phyloP scores from a whole-genome alignment of 495 filamentous ascomycete species.

The Bacidia gigantensis region DNA sequence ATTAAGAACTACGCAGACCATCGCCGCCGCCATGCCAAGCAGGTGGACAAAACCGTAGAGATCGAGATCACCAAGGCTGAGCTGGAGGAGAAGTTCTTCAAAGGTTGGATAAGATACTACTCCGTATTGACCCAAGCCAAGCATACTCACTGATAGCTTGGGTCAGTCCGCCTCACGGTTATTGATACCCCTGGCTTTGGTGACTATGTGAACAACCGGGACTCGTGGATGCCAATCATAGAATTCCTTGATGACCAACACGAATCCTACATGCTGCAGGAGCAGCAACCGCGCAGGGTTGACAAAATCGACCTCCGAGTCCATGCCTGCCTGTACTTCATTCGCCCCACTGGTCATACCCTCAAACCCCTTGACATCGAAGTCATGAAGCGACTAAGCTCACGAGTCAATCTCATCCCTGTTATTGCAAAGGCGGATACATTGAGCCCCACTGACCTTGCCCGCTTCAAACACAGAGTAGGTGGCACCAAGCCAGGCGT shows the following conservation, averaged over 20 bases:
- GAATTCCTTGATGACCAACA: conserved; percentile 99
- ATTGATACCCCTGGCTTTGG: conserved; percentile 98
- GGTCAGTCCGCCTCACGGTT: conserved; percentile 86
- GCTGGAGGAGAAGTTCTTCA: conserved; percentile 99
- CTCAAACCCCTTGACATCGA: conserved; percentile 98
- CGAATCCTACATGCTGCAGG: conserved; percentile 99
- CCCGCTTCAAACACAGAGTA: conserved; percentile 88
- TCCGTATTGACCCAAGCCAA: conserved; percentile 10
- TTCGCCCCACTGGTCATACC: conserved; percentile 93
- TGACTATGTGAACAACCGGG: conserved; percentile 99
- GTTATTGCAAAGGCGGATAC: conserved; percentile 98
- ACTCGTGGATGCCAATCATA: conserved; percentile 99
- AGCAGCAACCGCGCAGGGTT: conserved; percentile 92
- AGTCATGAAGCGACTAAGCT: conserved; percentile 98
- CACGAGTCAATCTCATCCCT: conserved; percentile 93
- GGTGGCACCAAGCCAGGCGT: conserved; percentile 15
- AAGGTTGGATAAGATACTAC: conserved; percentile 46
- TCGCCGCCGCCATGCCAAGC: conserved; percentile 95
- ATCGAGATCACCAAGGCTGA: conserved; percentile 99
- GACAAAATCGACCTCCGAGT: conserved; percentile 99
- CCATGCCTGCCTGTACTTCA: conserved; percentile 97
- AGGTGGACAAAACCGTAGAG: conserved; percentile 97
- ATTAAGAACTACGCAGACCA: conserved; percentile 99
- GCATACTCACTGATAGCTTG: conserved; percentile 11
- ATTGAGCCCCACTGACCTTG: conserved; percentile 78